Conservation (phyloP, 345 rosid genomes). For the Melastoma malabathricum region DNA sequence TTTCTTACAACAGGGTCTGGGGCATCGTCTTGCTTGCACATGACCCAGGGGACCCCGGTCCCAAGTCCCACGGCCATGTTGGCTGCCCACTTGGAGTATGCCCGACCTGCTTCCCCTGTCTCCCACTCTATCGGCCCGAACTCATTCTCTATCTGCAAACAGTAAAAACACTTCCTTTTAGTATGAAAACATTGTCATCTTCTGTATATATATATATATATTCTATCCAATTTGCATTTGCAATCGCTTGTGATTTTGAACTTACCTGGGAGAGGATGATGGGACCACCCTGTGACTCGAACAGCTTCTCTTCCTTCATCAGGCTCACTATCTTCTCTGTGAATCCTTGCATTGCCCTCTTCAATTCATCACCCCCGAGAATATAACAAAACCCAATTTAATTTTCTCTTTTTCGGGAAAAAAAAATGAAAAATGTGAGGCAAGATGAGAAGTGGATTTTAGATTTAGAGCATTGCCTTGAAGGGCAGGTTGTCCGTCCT, state of each 20-base stretch:
- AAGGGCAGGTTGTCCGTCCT: slow-evolving; percentile 14
- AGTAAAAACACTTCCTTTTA: background rate
- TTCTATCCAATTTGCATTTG: no score
- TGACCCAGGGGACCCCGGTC: slow-evolving; percentile 44
- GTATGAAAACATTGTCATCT: no score
- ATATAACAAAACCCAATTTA: no score
- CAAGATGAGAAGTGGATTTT: background rate
- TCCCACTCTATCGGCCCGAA: slow-evolving; percentile 12
- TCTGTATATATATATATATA: no score
- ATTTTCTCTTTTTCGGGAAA: background rate
- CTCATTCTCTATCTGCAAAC: slow-evolving; percentile 16
- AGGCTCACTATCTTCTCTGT: slow-evolving; percentile 26
- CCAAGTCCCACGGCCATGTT: slow-evolving; percentile 31
- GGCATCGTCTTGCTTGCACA: slow-evolving; percentile 46
- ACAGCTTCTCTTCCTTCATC: slow-evolving; percentile 27
- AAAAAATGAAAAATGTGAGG: background rate
- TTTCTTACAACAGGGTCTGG: slow-evolving; percentile 26
- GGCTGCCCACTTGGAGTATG: slow-evolving; percentile 35
- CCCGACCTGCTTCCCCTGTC: slow-evolving; percentile 8
- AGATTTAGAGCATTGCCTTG: slow-evolving; percentile 4
- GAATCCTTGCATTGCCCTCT: slow-evolving; percentile 26
- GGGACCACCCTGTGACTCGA: slow-evolving; percentile 37
- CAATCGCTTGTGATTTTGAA: no score
- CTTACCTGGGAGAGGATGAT: slow-evolving; percentile 37
- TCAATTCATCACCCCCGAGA: background rate